These are phyloP conservation scores for Arabis alpina DNA, from an alignment of 345 rosid species.

Conservation along the genomic window DNA sequence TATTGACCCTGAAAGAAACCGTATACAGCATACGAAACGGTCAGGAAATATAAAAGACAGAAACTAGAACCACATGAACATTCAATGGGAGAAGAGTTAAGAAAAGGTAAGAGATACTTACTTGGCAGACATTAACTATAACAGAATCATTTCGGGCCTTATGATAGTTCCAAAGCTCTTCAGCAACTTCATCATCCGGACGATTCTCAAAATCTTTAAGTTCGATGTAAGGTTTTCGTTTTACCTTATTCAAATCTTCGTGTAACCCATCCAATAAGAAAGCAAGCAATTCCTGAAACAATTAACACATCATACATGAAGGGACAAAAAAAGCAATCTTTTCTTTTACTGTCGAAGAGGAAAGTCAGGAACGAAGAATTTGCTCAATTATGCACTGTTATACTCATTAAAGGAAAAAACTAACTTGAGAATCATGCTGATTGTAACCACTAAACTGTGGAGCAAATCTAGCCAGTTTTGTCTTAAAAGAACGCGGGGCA, in stretches of 20 bases:
- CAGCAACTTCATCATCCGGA: conserved; percentile 89
- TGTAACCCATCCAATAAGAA: conserved; percentile 94
- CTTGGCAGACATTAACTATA: conserved; percentile 94
- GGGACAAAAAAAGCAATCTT: neutral
- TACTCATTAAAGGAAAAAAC: conserved; percentile 30
- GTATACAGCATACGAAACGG: conserved; percentile 23
- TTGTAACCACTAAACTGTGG: conserved; percentile 99
- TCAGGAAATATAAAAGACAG: conserved; percentile 16
- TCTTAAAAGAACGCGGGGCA: conserved; percentile 89
- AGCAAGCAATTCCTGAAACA: conserved; percentile 81
- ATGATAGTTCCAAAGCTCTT: conserved; percentile 95
- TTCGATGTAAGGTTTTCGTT: conserved; percentile 91
- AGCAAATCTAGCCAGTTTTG: conserved; percentile 91
- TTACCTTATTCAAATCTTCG: conserved; percentile 95
- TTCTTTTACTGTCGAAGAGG: neutral
- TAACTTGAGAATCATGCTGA: conserved; percentile 99
- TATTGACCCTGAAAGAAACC: conserved; percentile 82
- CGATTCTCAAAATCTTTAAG: conserved; percentile 79
- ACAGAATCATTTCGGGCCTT: conserved; percentile 96
- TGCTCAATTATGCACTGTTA: conserved; percentile 8
- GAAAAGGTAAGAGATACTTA: conserved; percentile 40
- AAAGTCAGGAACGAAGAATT: neutral
- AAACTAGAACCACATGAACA: conserved; percentile 6
- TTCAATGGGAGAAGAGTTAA: conserved; percentile 19
- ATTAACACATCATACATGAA: conserved; percentile 14